Conservation (phyloP, 257 asterid species). For the Lantana camara region DNA sequence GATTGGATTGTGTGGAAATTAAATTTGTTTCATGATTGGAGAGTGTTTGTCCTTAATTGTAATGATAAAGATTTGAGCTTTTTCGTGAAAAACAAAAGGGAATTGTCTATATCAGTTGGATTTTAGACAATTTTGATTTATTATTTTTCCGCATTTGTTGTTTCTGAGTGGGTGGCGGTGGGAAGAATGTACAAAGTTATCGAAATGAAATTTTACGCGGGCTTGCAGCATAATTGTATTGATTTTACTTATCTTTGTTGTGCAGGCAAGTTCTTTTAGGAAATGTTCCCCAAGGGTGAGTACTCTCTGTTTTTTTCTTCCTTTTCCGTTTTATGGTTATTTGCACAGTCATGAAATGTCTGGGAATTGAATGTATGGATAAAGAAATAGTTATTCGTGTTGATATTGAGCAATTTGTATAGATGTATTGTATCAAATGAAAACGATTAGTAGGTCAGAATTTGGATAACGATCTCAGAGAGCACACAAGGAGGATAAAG, state of each 20-base stretch:
- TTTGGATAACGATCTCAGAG: too few species aligned
- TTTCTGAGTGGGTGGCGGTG: not conserved
- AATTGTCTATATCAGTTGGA: not conserved
- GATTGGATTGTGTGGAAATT: constrained; percentile 1
- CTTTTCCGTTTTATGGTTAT: not conserved
- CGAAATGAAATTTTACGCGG: not conserved
- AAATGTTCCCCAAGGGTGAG: constrained; percentile 60
- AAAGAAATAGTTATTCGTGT: not conserved
- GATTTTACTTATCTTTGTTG: constrained; percentile 23
- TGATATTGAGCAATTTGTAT: not conserved
- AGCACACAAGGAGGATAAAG: too few species aligned
- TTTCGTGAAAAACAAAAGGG: constrained; percentile 6
- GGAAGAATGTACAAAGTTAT: not conserved
- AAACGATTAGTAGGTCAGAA: not conserved
- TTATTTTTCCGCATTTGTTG: too few species aligned
- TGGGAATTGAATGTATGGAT: not conserved
- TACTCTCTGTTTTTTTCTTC: not conserved
- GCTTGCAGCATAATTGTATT: constrained; percentile 21
- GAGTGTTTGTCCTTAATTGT: constrained; percentile 7
- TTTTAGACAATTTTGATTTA: not conserved
- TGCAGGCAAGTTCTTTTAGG: constrained; percentile 54
- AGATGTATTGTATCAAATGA: constrained; percentile 3
- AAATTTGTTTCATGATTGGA: not conserved
- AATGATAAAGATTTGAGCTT: constrained; percentile 30
- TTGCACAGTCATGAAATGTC: not conserved